A percentile compares a stretch with the other conserved stretches of the same genome.
These are phyloP conservation scores for Sporopachydermia lactativora DNA, from an alignment of 805 yeast species.

Conservation along the genomic window DNA sequence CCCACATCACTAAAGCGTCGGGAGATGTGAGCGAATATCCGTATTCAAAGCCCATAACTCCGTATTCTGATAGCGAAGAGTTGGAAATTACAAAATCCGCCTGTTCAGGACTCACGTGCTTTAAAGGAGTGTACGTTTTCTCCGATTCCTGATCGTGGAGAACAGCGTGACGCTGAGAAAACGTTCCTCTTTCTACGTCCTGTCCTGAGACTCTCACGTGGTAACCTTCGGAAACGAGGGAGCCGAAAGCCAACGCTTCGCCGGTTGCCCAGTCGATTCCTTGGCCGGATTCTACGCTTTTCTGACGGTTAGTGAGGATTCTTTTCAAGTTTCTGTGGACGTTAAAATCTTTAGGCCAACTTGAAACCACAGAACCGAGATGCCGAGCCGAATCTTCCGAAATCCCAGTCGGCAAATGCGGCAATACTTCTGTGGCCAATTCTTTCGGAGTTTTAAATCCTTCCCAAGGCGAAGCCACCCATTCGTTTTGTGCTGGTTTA, in stretches of 20 bases:
- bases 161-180: slow-evolving; percentile 98
- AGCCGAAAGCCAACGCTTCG: slow-evolving; percentile 96
- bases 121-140: slow-evolving; percentile 71
- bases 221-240: slow-evolving; percentile 83
- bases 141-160: slow-evolving; percentile 91
- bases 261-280: slow-evolving; percentile 99
- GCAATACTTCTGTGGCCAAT: slow-evolving; percentile 87
- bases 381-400: slow-evolving; percentile 54
- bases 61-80: slow-evolving; percentile 95
- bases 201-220: slow-evolving; percentile 97
- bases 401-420: slow-evolving; percentile 92
- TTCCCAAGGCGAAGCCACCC: slow-evolving; percentile 99
- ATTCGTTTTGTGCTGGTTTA: slow-evolving; percentile 83
- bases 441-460: slow-evolving; percentile 96
- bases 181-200: slow-evolving; percentile 99
- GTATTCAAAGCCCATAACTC: slow-evolving; percentile 98
- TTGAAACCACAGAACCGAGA: slow-evolving; percentile 65
- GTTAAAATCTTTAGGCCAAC: slow-evolving; percentile 78
- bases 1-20: slow-evolving; percentile 96
- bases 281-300: slow-evolving; percentile 76
- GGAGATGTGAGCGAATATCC: slow-evolving; percentile 98
- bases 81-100: slow-evolving; percentile 80
- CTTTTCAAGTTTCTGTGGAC: slow-evolving; percentile 94
- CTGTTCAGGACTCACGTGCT: slow-evolving; percentile 65
- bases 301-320: slow-evolving; percentile 76